Evolutionary conservation across 192 early-diverging fungal species (phyloP).

Genomic region (Linnemannia exigua): DNA sequence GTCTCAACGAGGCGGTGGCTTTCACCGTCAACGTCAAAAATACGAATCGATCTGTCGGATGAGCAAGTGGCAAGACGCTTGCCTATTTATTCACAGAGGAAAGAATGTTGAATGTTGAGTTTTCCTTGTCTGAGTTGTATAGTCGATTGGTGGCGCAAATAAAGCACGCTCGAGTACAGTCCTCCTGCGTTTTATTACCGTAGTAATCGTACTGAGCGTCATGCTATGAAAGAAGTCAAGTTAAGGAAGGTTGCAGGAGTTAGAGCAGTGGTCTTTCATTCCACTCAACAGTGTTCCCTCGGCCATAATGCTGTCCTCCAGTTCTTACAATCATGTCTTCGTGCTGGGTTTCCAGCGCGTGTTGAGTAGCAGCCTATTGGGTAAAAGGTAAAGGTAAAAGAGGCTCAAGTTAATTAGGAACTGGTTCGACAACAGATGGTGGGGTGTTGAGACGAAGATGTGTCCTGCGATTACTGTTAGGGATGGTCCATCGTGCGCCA

Average conservation of each 20-base stretch:
- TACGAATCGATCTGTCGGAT: conserved; percentile 93
- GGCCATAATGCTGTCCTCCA: conserved; percentile 5
- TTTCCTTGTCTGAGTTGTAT: background rate
- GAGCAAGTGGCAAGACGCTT: conserved; percentile 98
- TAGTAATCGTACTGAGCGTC: conserved; percentile 77
- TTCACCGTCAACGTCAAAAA: conserved; percentile 92
- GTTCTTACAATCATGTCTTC: conserved; percentile 89
- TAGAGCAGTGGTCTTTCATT: background rate
- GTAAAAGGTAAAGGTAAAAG: background rate
- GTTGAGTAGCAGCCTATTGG: conserved; percentile 53
- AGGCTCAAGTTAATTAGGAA: background rate
- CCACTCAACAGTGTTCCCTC: background rate
- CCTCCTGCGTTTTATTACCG: conserved; percentile 18
- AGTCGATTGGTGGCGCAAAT: background rate
- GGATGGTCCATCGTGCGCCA: background rate
- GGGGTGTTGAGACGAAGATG: no score
- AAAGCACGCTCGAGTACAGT: background rate
- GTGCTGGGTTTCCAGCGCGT: conserved; percentile 88
- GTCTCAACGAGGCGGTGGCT: conserved; percentile 76
- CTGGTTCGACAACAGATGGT: background rate
- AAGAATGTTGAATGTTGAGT: background rate
- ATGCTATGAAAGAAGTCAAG: conserved; percentile 59
- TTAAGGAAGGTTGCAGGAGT: background rate
- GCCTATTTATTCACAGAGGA: conserved; percentile 69
- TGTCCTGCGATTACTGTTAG: background rate